phyloP scores from a whole-genome alignment of 768 basidiomycete species.

The Favolaschia claudopus region DNA sequence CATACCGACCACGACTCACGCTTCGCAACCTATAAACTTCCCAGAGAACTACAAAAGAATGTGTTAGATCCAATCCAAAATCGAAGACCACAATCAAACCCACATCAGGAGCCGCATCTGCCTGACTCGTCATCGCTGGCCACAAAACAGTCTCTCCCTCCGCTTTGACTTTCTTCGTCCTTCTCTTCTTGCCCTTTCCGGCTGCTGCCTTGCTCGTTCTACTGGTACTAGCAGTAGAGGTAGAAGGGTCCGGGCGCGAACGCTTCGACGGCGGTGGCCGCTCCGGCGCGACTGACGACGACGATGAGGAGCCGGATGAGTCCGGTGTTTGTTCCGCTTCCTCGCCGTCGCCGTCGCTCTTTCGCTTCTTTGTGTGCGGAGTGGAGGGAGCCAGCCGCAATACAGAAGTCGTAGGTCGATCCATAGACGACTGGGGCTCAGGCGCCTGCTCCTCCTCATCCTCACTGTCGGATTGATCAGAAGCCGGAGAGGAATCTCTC shows the following conservation, averaged over 20 bases:
- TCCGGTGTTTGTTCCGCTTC: not conserved
- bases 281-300: no score
- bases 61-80: not conserved
- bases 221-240: no score
- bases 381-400: not conserved
- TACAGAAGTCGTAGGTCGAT: not conserved
- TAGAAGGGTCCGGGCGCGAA: not conserved
- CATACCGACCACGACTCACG: not conserved
- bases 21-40: slow-evolving; percentile 14
- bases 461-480: not conserved
- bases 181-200: slow-evolving; percentile 9
- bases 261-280: slow-evolving; percentile 16
- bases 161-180: slow-evolving; percentile 6
- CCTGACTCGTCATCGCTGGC: slow-evolving; percentile 8
- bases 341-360: not conserved
- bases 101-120: slow-evolving; percentile 1
- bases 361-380: slow-evolving; percentile 9
- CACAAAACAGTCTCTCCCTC: not conserved
- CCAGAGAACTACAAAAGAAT: slow-evolving; percentile 1
- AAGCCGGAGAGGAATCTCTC: not conserved
- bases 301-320: no score
- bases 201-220: not conserved
- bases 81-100: not conserved
- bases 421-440: not conserved
- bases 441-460: not conserved